Conservation (phyloP, 2,329 filamentous ascomycete genomes). For the Exserohilum rostratum region DNA sequence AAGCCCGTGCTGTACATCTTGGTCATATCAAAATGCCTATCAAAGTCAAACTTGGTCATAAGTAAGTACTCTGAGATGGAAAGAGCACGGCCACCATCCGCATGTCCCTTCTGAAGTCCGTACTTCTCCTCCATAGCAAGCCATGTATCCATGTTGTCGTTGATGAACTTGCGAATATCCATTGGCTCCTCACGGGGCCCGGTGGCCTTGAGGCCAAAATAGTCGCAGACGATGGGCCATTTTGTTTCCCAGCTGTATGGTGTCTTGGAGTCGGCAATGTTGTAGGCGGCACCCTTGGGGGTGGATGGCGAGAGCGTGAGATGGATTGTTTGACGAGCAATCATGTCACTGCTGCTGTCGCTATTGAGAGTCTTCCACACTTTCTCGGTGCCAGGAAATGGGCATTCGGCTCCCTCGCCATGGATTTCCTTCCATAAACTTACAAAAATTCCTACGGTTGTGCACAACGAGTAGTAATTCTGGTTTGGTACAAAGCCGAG, state of each 20-base stretch:
- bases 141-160: constrained; percentile 35
- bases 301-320: constrained; percentile 48
- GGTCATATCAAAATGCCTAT: constrained; percentile 54
- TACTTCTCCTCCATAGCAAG: constrained; percentile 27
- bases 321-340: constrained; percentile 51
- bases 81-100: constrained; percentile 46
- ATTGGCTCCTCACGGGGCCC: constrained; percentile 22
- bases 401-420: constrained; percentile 45
- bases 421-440: constrained; percentile 47
- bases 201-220: constrained; percentile 53
- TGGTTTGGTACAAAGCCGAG: constrained; percentile 52
- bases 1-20: constrained; percentile 53
- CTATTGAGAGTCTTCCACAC: constrained; percentile 47
- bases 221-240: constrained; percentile 54
- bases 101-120: constrained; percentile 47
- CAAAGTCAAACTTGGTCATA: constrained; percentile 53
- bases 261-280: constrained; percentile 50
- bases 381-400: constrained; percentile 48
- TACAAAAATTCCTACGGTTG: constrained; percentile 48
- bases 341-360: constrained; percentile 49
- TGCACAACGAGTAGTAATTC: constrained; percentile 49
- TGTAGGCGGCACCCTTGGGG: constrained; percentile 49
- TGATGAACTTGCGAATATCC: constrained; percentile 38
- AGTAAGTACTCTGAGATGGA: constrained; percentile 53
- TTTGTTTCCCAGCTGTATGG: constrained; percentile 50